These are phyloP conservation scores for Solanum rostratum DNA, from an alignment of 257 asterid species.

Conservation along the genomic window DNA sequence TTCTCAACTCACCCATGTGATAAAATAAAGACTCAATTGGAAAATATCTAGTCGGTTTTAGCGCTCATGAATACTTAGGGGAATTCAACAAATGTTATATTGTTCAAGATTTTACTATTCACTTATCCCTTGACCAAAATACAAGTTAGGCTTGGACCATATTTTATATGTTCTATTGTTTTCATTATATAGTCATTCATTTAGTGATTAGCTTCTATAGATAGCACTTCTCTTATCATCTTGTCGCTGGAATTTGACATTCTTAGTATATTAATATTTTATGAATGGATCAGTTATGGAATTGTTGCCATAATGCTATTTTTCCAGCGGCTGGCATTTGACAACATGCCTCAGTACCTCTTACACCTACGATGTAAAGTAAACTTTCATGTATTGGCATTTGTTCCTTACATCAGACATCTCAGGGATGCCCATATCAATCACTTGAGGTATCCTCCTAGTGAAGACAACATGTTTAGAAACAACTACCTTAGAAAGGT, in stretches of 20 bases:
- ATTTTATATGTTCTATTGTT: not conserved
- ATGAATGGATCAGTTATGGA: slow-evolving; percentile 55
- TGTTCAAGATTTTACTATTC: not conserved
- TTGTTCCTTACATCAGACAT: slow-evolving; percentile 81
- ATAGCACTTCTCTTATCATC: not conserved
- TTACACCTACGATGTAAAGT: slow-evolving; percentile 93
- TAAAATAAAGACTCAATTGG: not conserved
- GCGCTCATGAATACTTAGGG: not conserved
- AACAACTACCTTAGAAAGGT: slow-evolving; percentile 35
- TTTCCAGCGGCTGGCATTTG: slow-evolving; percentile 87
- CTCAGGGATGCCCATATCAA: slow-evolving; percentile 81
- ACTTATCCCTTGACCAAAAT: not conserved
- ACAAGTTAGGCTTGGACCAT: not conserved
- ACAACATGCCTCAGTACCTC: slow-evolving; percentile 83
- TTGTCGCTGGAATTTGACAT: not conserved
- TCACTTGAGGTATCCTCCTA: slow-evolving; percentile 52
- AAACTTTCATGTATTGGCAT: slow-evolving; percentile 76
- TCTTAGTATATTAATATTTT: not conserved
- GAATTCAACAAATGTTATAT: not conserved
- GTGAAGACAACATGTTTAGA: slow-evolving; percentile 22
- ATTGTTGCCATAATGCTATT: slow-evolving; percentile 93
- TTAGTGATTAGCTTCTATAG: not conserved
- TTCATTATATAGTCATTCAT: not conserved
- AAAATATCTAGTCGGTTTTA: not conserved
- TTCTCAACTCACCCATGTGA: not conserved